Percentiles rank a stretch among this genome's conserved stretches.
phyloP scores from a whole-genome alignment of 1,284 basidiomycete genomes.

The Ceratobasidium sp. region DNA sequence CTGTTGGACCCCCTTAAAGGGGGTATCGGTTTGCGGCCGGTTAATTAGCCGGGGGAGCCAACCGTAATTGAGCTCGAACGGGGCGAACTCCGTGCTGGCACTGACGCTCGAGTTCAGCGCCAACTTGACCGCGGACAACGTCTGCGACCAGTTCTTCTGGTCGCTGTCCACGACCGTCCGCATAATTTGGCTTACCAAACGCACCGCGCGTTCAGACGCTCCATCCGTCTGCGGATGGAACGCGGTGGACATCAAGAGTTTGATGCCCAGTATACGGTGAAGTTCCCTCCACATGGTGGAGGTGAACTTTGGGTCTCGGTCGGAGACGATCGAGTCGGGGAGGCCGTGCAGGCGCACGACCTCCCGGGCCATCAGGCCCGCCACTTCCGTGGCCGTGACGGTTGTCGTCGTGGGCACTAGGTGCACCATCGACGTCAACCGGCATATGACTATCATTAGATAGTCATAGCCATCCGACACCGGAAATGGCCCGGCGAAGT shows the following conservation, averaged over 20 bases:
- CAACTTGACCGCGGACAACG: conserved; percentile 60
- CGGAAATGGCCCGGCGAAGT: conserved; percentile 63
- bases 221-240: conserved; percentile 65
- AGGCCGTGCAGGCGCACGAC: conserved; percentile 61
- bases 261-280: conserved; percentile 56
- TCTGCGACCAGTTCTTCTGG: conserved; percentile 60
- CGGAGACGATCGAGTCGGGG: conserved; percentile 59
- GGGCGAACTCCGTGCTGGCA: conserved; percentile 55
- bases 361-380: conserved; percentile 59
- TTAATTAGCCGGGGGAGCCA: conserved; percentile 50
- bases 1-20: conserved; percentile 15
- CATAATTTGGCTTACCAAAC: conserved; percentile 58
- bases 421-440: conserved; percentile 58
- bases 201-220: conserved; percentile 57
- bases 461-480: conserved; percentile 55
- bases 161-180: conserved; percentile 55
- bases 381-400: conserved; percentile 58
- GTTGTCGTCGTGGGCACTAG: conserved; percentile 55
- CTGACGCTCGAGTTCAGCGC: conserved; percentile 55
- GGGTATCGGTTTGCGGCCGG: not conserved
- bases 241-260: conserved; percentile 60
- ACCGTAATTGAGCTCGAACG: conserved; percentile 57
- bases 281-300: conserved; percentile 59
- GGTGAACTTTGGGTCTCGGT: conserved; percentile 60
- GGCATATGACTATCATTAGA: conserved; percentile 59